Base-by-base conservation (phyloP, 768 basidiomycete species). In the Butyriboletus loyo region DNA sequence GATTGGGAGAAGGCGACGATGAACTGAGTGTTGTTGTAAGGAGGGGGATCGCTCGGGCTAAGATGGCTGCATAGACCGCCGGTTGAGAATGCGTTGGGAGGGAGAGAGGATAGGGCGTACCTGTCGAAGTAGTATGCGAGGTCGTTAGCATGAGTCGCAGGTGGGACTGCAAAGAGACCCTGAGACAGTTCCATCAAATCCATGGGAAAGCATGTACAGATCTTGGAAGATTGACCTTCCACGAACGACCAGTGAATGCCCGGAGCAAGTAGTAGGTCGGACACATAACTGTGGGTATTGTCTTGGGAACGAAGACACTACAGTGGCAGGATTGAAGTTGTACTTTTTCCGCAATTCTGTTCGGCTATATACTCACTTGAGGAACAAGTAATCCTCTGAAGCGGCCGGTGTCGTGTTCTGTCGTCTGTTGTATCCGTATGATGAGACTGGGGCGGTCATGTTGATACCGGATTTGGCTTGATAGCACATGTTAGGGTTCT, bases 101-200 rank as follows among this genome's bases (percentile, higher is more conserved):
- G n/a, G 15, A 7, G 9, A 22, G 2, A 14, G 8, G n/a, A 36
- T 17, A 36, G 13, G 7, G 10, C 47, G 1, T 35, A 57, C 55
- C 59, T 66, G 4, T 72, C 45, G 53, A 77, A 79, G 50, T 78
- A 79, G 56, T 75, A 78, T 3, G 48, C 37, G 3, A 69, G 32
- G 44, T 78, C 77, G 2, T 61, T 35, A 31, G 65, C 75, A 43
- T 69, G 68, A 13, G 38, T 11, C 2, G 52, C 68, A 2, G 68
- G 66, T 22, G 70, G 64, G 38, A 70, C 34, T 0, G 70, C 70
- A 44, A 70, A 71, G 31, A 68, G 44, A 3, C 68, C 70, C 70
- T 70, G 28, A 57, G 11, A 24, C 8, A 22, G 19, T 9, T 15
- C 3, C 7, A 9, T 48, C 32, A 42, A 9, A 42, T 24, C 7